Percentiles rank a stretch among this genome's conserved stretches.
phyloP scores from a whole-genome alignment of 176 grass and related monocot genomes.

The Alopecurus myosuroides region DNA sequence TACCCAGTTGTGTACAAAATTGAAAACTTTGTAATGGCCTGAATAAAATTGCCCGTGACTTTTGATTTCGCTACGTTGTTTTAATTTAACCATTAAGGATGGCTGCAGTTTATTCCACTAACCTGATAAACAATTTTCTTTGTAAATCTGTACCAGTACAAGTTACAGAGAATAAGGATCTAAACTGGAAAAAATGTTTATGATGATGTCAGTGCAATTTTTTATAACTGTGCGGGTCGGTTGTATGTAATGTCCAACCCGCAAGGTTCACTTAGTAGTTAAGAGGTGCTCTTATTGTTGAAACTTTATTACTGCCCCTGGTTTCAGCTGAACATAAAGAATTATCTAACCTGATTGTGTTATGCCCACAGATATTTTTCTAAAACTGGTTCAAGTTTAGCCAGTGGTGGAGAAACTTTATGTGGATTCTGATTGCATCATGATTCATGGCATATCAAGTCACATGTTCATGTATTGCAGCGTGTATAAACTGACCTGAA shows the following conservation, averaged over 20 bases:
- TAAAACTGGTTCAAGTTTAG: not conserved
- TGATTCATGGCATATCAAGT: not conserved
- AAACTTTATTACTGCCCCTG: too few relatives aligned
- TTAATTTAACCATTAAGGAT: not conserved
- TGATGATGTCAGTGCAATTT: not conserved
- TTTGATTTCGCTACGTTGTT: not conserved
- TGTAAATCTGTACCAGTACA: not conserved
- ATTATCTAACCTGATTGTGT: too few relatives aligned
- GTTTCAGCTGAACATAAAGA: too few relatives aligned
- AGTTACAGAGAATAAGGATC: not conserved
- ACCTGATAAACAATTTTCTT: not conserved
- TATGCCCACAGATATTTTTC: not conserved
- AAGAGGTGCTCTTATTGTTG: not conserved
- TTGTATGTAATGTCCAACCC: not conserved
- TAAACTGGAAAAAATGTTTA: not conserved
- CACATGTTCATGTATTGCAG: not conserved
- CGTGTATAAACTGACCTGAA: not conserved
- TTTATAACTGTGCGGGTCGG: not conserved
- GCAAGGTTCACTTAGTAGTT: not conserved
- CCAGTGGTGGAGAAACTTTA: too few relatives aligned
- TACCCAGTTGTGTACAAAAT: not conserved
- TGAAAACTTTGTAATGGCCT: not conserved
- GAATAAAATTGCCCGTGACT: not conserved
- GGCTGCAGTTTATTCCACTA: not conserved
- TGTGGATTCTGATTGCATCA: not conserved